Evolutionary conservation across 2,329 filamentous ascomycete genomes (phyloP), one percentile per base, ranked within the genome.

Genomic region (Cryphonectria carpinicola): DNA sequence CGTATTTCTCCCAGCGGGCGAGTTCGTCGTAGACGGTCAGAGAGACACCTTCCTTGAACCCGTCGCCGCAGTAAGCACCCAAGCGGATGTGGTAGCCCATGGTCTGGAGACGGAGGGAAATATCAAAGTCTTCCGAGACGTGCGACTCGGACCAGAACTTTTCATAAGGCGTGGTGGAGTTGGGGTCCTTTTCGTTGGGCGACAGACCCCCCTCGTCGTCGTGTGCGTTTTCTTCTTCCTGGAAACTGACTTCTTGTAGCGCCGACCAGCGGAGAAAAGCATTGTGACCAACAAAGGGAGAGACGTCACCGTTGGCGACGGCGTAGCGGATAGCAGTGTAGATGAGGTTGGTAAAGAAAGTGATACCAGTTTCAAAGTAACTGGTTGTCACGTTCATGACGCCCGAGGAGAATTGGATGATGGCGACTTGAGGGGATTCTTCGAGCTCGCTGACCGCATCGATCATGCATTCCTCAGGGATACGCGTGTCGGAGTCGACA

Each of bases 1-100:
- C 93, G 78, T 94, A 94, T 81, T 95, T 95, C 78, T 95, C 93
- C 93, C 93, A 95, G 70, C 93, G 90, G 1, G 92, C 91, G 71
- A 95, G 85, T 80, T 95, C 93, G 80, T 95, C 93, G 78, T 95
- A 94, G 13, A 95, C 92, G 0, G 93, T 95, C 70, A 95, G 84
- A 1, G 93, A 95, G 68, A 95, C 93, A 74, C 93, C 93, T 79
- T 95, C 93, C 78, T 94, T 91, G 84, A 94, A 94, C 65, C 90
- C 92, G n/a, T 91, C 89, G 52, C 90, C 90, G 8, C 90, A 89
- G 86, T 92, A 94, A 28, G 90, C 88, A 11, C 89, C 91, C 35
- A 94, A 84, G 41, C 92, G 90, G 75, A 93, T 90, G 73, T 90
- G 89, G 79, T 93, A 94, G 39, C 91, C 91, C 73, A 83, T 87